A percentile compares a stretch with the other conserved stretches of the same genome.
These are phyloP conservation scores for Leishmania tarentolae DNA, from an alignment of 208 protist species.

Conservation along the genomic window DNA sequence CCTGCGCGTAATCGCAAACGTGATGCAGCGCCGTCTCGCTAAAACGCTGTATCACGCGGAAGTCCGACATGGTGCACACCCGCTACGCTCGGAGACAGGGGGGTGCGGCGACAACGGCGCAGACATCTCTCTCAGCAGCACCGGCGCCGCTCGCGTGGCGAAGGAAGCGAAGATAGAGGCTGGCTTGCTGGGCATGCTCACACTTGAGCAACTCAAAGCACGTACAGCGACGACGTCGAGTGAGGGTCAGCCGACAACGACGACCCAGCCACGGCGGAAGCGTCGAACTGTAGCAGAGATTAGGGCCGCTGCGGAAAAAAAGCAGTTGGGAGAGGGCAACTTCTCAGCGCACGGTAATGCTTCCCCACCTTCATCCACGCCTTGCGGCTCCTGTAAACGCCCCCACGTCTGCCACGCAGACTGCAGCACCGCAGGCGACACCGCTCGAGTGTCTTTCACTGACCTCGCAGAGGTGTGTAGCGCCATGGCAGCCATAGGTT, in stretches of 20 bases:
- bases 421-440: neutral
- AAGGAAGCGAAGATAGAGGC: slow-evolving; percentile 12
- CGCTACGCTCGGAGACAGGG: neutral
- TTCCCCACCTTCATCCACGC: neutral
- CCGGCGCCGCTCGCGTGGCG: neutral
- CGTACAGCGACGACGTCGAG: neutral
- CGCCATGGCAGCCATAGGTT: slow-evolving; percentile 49
- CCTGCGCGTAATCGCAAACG: slow-evolving; percentile 44
- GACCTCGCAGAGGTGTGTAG: slow-evolving; percentile 53
- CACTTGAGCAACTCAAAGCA: slow-evolving; percentile 54
- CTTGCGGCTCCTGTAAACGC: neutral
- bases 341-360: neutral
- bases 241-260: neutral
- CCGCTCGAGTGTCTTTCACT: slow-evolving; percentile 14
- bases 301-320: neutral
- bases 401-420: neutral
- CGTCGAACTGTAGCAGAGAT: slow-evolving; percentile 24
- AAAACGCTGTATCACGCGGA: slow-evolving; percentile 16
- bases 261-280: neutral
- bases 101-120: neutral
- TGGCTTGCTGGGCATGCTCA: slow-evolving; percentile 41
- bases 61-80: neutral
- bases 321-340: neutral
- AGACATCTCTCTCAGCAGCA: neutral
- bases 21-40: slow-evolving; percentile 49